A percentile compares a stretch with the other conserved stretches of the same genome.
These are phyloP conservation scores for Globisporangium carolinianum DNA, from an alignment of 352 stramenopile species.

Conservation along the genomic window DNA sequence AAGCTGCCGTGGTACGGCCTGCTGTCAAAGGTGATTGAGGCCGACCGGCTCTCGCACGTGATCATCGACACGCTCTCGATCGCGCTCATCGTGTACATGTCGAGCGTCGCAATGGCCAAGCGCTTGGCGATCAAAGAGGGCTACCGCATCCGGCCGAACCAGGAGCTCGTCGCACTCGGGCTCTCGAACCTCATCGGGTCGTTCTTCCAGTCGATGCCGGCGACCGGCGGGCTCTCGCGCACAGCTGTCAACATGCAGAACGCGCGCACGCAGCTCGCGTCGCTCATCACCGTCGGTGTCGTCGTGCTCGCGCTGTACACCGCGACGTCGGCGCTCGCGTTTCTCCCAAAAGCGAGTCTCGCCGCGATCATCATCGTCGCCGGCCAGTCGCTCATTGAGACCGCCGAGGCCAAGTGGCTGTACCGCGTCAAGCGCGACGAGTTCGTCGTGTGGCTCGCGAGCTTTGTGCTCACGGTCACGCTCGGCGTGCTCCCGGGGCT, in stretches of 20 bases:
- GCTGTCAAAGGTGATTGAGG: constrained; percentile 31
- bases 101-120: constrained; percentile 87
- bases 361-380: constrained; percentile 87
- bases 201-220: constrained; percentile 83
- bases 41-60: constrained; percentile 46
- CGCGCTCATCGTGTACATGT: constrained; percentile 87
- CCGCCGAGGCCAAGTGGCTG: constrained; percentile 74
- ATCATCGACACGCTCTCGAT: constrained; percentile 69
- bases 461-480: constrained; percentile 42
- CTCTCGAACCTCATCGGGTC: constrained; percentile 80
- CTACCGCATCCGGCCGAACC: constrained; percentile 60
- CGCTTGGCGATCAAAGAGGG: constrained; percentile 69
- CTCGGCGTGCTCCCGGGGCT: constrained; percentile 43
- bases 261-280: constrained; percentile 76
- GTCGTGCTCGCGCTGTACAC: constrained; percentile 81
- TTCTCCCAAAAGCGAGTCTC: constrained; percentile 80
- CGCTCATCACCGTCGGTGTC: constrained; percentile 76
- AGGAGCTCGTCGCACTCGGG: constrained; percentile 85
- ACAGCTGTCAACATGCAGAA: constrained; percentile 89
- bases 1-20: constrained; percentile 49
- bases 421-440: constrained; percentile 61
- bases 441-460: constrained; percentile 54
- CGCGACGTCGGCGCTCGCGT: constrained; percentile 74
- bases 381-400: constrained; percentile 85
- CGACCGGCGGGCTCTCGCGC: constrained; percentile 84